Percentiles rank a stretch among this genome's conserved stretches.
phyloP scores from a whole-genome alignment of 1,139 yeast species.

The Lodderomyces margitis region DNA sequence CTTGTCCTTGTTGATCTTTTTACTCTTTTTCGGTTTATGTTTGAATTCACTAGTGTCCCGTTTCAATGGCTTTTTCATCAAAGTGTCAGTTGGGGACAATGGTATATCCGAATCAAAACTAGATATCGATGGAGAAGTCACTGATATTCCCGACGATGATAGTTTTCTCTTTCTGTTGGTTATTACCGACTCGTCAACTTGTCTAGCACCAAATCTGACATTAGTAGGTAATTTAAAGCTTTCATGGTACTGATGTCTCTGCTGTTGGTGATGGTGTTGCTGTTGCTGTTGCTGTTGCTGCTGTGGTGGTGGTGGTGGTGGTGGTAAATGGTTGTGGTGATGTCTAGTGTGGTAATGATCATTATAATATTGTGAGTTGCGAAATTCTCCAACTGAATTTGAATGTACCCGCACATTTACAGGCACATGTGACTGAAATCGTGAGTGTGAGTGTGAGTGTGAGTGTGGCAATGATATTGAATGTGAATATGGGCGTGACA shows the following conservation, averaged over 20 bases:
- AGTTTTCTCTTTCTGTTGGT: slow-evolving; percentile 11
- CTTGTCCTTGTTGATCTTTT: slow-evolving; percentile 1
- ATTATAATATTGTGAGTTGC: background rate
- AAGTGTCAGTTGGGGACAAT: slow-evolving; percentile 4
- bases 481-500: background rate
- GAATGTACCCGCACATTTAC: too few relatives aligned
- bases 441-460: background rate
- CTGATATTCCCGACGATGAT: slow-evolving; percentile 5
- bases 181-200: background rate
- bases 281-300: background rate
- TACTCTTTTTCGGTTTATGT: slow-evolving; percentile 2
- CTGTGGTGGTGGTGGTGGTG: background rate
- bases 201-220: background rate
- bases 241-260: background rate
- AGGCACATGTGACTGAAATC: background rate
- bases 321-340: background rate
- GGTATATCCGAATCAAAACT: slow-evolving; percentile 6
- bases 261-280: background rate
- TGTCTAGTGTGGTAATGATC: background rate
- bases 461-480: background rate
- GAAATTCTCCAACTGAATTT: background rate
- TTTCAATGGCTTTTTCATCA: background rate
- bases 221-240: slow-evolving; percentile 1
- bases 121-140: slow-evolving; percentile 6
- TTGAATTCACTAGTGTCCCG: slow-evolving; percentile 4